Evolutionary conservation across 495 filamentous ascomycete species (phyloP), one percentile per base, ranked within the genome.

Genomic region (Hypoxylon subgilvum): DNA sequence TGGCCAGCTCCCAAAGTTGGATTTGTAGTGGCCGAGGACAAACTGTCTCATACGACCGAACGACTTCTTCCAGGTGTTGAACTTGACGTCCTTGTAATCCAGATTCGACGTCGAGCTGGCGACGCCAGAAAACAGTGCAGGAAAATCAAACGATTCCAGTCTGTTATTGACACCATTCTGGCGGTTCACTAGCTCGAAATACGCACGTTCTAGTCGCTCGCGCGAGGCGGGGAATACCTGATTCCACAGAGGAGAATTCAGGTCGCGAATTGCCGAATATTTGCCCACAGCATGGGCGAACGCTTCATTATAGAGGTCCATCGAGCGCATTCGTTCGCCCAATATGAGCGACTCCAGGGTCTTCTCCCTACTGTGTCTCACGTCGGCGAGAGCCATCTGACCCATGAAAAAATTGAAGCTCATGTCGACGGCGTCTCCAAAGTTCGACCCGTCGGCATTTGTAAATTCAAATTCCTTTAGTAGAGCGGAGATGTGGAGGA

Each of bases 211-310:
- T 9, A 97, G 72, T 9, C 90, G 85, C 55, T 90, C 88, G 30
- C 84, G 84, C 0, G 92, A 96, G 40, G 80, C 78, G 3, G 78
- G 70, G 23, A 84, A 86, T 36, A 98, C 85, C 34, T 88, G 73
- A 14, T 78, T 71, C 60, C 82, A 90, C 31, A 92, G 84, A 0
- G 86, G 82, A 57, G 84, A 87, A 16, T 84, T 79, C 30, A 92
- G 71, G 17, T 84, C 79, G 35, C 84, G 78, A 32, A 97, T 74
- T 31, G 86, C 84, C 6, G 90, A 86, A 64, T 92, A 88, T 69
- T 94, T 94, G 19, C 94, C 94, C 10, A 90, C 91, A n/a, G 86
- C 90, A 71, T 98, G 94, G 6, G 92, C 80, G 63, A 96, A 98
- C 4, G 88, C 92, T 66, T 97, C 92, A 52, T 89, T 88, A 66